Evolutionary conservation across 2,329 filamentous ascomycete genomes (phyloP).

Genomic region (Pseudogymnoascus pannorum): DNA sequence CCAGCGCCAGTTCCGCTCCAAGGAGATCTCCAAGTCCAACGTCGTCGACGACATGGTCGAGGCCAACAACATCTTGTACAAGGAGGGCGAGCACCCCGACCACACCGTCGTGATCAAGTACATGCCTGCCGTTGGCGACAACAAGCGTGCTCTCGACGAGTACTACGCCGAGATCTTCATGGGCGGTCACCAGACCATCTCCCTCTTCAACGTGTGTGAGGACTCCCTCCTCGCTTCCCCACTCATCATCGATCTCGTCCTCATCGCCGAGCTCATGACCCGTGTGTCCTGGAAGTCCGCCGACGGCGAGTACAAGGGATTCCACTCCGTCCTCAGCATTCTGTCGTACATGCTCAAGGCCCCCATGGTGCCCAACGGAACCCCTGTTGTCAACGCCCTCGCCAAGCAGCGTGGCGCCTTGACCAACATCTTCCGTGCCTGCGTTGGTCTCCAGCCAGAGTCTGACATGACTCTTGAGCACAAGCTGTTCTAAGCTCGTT

Average conservation of each 20-base stretch:
- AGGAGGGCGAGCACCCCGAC: slow-evolving; percentile 87
- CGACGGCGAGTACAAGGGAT: slow-evolving; percentile 71
- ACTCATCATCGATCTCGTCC: slow-evolving; percentile 90
- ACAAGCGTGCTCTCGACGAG: slow-evolving; percentile 97
- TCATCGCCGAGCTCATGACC: slow-evolving; percentile 96
- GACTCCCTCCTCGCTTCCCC: slow-evolving; percentile 94
- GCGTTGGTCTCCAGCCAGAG: slow-evolving; percentile 92
- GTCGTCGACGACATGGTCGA: slow-evolving; percentile 99
- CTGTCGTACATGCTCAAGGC: slow-evolving; percentile 99
- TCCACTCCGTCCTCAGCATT: slow-evolving; percentile 94
- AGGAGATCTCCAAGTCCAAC: slow-evolving; percentile 99
- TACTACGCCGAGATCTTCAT: slow-evolving; percentile 99
- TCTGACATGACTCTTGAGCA: slow-evolving; percentile 99
- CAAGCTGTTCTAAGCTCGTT: slow-evolving; percentile 68
- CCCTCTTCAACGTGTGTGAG: slow-evolving; percentile 97
- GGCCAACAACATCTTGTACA: slow-evolving; percentile 86
- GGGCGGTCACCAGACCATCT: slow-evolving; percentile 96
- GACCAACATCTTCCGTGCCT: slow-evolving; percentile 98
- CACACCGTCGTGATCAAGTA: slow-evolving; percentile 99
- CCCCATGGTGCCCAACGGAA: slow-evolving; percentile 86
- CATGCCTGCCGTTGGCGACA: slow-evolving; percentile 97
- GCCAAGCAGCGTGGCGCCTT: slow-evolving; percentile 92
- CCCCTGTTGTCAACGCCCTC: slow-evolving; percentile 89
- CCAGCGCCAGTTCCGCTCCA: slow-evolving; percentile 97
- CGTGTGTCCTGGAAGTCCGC: slow-evolving; percentile 83